phyloP scores from a whole-genome alignment of 306 rosid species.

The Medicago truncatula region DNA sequence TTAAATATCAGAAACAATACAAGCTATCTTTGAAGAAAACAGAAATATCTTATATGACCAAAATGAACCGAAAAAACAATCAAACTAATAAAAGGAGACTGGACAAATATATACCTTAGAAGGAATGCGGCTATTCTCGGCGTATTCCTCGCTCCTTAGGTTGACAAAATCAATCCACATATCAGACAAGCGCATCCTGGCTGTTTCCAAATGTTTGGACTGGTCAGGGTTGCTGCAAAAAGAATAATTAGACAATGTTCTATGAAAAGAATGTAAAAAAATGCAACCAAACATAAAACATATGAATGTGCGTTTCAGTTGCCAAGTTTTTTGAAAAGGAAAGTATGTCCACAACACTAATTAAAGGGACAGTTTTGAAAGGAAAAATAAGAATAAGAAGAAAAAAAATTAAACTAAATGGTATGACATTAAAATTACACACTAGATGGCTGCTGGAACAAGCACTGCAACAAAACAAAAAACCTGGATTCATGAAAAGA shows the following conservation, averaged over 20 bases:
- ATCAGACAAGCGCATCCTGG: constrained; percentile 88
- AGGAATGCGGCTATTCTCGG: constrained; percentile 94
- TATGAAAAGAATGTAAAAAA: neutral
- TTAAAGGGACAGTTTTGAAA: neutral
- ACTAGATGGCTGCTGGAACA: neutral
- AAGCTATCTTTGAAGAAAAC: constrained; percentile 18
- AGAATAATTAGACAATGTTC: neutral
- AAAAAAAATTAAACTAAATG: neutral
- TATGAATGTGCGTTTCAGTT: neutral
- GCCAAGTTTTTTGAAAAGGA: neutral
- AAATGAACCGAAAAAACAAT: neutral
- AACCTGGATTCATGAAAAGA: neutral
- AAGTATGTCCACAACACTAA: constrained; percentile 10
- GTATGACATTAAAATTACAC: neutral
- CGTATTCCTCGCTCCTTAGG: constrained; percentile 83
- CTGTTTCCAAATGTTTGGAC: constrained; percentile 97
- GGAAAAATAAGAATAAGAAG: neutral
- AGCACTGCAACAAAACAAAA: neutral
- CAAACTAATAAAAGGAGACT: neutral
- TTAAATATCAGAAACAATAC: constrained; percentile 18
- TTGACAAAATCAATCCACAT: constrained; percentile 95
- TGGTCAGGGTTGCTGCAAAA: constrained; percentile 93
- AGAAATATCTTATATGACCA: constrained; percentile 9
- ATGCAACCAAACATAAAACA: constrained; percentile 7
- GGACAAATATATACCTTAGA: constrained; percentile 54